Conservation (phyloP, 306 rosid species). For the Gillenia trifoliata region DNA sequence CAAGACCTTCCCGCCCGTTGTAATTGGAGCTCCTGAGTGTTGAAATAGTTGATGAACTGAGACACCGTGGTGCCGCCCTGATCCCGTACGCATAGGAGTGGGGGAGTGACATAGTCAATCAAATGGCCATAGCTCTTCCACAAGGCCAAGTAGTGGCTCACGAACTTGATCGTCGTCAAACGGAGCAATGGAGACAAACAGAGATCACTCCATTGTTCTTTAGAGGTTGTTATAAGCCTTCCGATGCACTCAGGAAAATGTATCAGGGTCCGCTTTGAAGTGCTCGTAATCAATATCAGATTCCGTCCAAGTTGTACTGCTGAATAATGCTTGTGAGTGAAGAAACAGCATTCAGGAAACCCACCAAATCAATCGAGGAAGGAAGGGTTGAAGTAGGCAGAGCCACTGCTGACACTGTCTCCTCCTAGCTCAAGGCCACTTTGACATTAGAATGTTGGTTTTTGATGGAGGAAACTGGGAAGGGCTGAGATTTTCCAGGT, state of each 20-base stretch:
- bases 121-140: conserved; percentile 60
- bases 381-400: conserved; percentile 48
- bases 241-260: conserved; percentile 69
- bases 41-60: conserved; percentile 49
- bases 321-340: conserved; percentile 67
- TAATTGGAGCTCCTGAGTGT: conserved; percentile 56
- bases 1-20: conserved; percentile 57
- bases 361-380: conserved; percentile 66
- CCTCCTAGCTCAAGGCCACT: conserved; percentile 76
- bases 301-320: conserved; percentile 54
- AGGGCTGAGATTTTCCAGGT: conserved; percentile 50
- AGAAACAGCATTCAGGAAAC: conserved; percentile 68
- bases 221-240: conserved; percentile 40
- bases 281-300: conserved; percentile 79
- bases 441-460: conserved; percentile 50
- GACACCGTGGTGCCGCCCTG: conserved; percentile 51
- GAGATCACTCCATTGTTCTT: conserved; percentile 44
- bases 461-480: conserved; percentile 63
- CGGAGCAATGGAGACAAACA: conserved; percentile 79
- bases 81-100: conserved; percentile 75
- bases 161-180: conserved; percentile 62
- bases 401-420: conserved; percentile 29
- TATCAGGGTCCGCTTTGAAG: conserved; percentile 46
- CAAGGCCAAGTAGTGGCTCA: conserved; percentile 51
- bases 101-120: conserved; percentile 79